Percentiles rank a stretch among this genome's conserved stretches.
phyloP scores from a whole-genome alignment of 2,329 filamentous ascomycete genomes.

The Didymella pomorum region DNA sequence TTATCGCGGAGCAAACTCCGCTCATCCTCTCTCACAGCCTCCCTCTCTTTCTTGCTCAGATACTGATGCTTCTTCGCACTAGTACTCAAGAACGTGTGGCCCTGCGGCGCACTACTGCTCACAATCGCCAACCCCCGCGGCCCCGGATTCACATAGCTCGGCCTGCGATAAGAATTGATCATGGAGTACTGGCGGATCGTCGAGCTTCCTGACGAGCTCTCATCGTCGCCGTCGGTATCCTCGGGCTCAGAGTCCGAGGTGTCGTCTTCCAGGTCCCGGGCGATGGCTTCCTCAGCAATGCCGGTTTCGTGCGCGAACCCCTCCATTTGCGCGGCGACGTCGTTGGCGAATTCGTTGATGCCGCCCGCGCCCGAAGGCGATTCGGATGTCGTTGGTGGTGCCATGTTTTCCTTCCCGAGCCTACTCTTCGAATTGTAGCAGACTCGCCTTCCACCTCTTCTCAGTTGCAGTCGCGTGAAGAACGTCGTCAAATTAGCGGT shows the following conservation, averaged over 20 bases:
- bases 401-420: conserved; percentile 4
- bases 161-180: conserved; percentile 75
- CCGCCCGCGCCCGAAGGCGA: neutral
- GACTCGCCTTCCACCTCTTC: conserved; percentile 11
- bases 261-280: conserved; percentile 49
- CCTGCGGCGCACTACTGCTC: conserved; percentile 61
- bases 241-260: conserved; percentile 64
- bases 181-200: conserved; percentile 59
- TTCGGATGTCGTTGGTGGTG: conserved; percentile 2
- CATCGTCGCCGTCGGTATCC: conserved; percentile 56
- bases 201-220: conserved; percentile 56
- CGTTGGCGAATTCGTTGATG: conserved; percentile 29
- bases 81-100: no score
- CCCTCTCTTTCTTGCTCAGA: conserved; percentile 61
- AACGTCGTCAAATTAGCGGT: neutral
- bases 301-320: conserved; percentile 39
- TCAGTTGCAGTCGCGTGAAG: neutral
- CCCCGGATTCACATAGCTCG: conserved; percentile 77
- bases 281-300: conserved; percentile 51
- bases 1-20: conserved; percentile 67
- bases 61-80: conserved; percentile 50
- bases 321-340: conserved; percentile 44
- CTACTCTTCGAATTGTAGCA: neutral
- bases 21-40: conserved; percentile 64
- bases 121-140: conserved; percentile 74